Evolutionary conservation across 176 grass and related monocot genomes (phyloP).

Genomic region (Eragrostis nindensis): DNA sequence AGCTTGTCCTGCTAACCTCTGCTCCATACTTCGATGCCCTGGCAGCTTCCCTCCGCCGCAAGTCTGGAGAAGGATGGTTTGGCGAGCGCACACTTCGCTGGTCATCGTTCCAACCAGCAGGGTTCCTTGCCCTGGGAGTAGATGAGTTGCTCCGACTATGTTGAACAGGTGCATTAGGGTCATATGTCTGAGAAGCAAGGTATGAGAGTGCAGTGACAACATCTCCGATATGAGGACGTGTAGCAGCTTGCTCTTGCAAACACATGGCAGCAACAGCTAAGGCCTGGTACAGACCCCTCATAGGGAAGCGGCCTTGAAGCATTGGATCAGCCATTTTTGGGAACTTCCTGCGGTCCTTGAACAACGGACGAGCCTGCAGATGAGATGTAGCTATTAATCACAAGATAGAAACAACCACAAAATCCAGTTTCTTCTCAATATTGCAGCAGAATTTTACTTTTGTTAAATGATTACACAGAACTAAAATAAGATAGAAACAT

Average conservation of each 20-base stretch:
- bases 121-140: slow-evolving; percentile 62
- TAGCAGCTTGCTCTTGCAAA: slow-evolving; percentile 95
- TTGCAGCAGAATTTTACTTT: background rate
- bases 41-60: slow-evolving; percentile 48
- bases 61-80: slow-evolving; percentile 74
- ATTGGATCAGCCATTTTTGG: slow-evolving; percentile 96
- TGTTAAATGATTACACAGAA: background rate
- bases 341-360: slow-evolving; percentile 93
- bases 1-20: slow-evolving; percentile 60
- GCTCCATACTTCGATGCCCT: slow-evolving; percentile 50
- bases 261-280: slow-evolving; percentile 99
- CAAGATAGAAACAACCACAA: slow-evolving; percentile 25
- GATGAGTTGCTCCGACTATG: slow-evolving; percentile 62
- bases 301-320: slow-evolving; percentile 77
- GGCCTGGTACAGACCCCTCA: slow-evolving; percentile 96
- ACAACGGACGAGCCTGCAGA: slow-evolving; percentile 91
- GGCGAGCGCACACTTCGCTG: slow-evolving; percentile 54
- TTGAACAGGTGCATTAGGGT: slow-evolving; percentile 66
- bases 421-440: background rate
- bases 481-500: slow-evolving; percentile 41
- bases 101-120: slow-evolving; percentile 39
- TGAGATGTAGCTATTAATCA: slow-evolving; percentile 37
- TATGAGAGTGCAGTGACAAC: slow-evolving; percentile 98
- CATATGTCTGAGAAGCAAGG: slow-evolving; percentile 91
- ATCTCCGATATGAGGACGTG: slow-evolving; percentile 91